Evolutionary conservation across 75 land plant genomes (phyloP).

Genomic region (Chamaecyparis obtusa): DNA sequence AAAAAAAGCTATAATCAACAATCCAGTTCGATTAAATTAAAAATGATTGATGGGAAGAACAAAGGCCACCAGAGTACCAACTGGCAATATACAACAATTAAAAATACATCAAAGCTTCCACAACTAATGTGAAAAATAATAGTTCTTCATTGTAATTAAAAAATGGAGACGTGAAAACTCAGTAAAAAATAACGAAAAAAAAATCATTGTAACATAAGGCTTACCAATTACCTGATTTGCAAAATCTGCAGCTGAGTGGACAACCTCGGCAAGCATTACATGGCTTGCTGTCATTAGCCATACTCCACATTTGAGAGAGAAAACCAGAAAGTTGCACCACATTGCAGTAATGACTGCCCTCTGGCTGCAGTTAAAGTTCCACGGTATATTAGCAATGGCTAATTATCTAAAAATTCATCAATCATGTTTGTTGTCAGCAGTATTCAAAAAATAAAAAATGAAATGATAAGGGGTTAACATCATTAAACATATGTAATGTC

Average conservation of each 20-base stretch:
- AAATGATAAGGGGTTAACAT: neutral
- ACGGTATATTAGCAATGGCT: neutral
- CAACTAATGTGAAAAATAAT: neutral
- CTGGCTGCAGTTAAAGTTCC: conserved; percentile 45
- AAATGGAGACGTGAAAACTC: neutral
- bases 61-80: neutral
- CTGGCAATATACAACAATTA: neutral
- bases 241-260: conserved; percentile 93
- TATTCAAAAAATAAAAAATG: neutral
- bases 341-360: conserved; percentile 89
- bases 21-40: neutral
- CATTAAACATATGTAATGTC: neutral
- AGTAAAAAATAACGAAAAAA: neutral
- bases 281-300: conserved; percentile 90
- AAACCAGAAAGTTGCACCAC: conserved; percentile 94
- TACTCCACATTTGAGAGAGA: conserved; percentile 88
- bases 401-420: neutral
- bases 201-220: neutral
- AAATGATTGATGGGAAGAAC: neutral
- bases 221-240: conserved; percentile 82
- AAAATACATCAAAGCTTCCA: neutral
- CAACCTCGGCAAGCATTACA: conserved; percentile 97
- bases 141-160: neutral
- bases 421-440: neutral
- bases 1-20: neutral